Base-by-base conservation (phyloP, 2,329 filamentous ascomycete species). In the Dactylellina sp. region DNA sequence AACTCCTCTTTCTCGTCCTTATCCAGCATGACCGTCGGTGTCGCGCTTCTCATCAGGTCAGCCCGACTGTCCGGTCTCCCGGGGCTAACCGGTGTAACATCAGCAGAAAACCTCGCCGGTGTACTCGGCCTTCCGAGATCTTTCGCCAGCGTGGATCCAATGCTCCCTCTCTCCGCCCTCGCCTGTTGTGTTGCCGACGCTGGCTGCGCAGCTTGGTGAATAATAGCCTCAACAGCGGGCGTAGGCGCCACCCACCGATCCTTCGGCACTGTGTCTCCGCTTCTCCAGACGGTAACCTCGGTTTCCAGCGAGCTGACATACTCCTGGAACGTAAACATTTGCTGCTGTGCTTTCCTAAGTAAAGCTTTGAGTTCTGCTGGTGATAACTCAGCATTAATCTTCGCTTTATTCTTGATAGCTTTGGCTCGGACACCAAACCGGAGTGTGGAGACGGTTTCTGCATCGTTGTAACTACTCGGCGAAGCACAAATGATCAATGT, bases 401-500 rank as follows among this genome's bases (percentile, higher is more conserved):
- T 99, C 66, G 97, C 93, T 85, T 99, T 99, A 71, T 96, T 99
- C 83, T 98, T 96, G 80, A 99, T 99, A 79, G 99, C 99, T 87
- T 99, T 99, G 71, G 95, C 95, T 78, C 95, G 87, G 81, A 99
- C 98, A 60, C 95, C 95, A 79, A 99, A 99, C 78, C 95, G 91
- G 16, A 99, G 85, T 0, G 95, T 99, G 81, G 99, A 99, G 79
- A 99, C 94, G 0, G 94, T 97, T 82, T 99, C 95, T 81, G 99
- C 95, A 79, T 95, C 99, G 82, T 99, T 96, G 7, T 91, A 91
- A 79, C 95, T 98, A 0, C 93, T 97, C 0, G 95, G 95, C 78
- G 93, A 97, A 63, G 98, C 91, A 79, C 95, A 99, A 24, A 99
- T 95, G 81, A 99, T 98, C 94, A 99, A 98, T 80, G 99, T 95